phyloP scores from a whole-genome alignment of 73 alveolate genomes.

The Tetrahymena thermophila region DNA sequence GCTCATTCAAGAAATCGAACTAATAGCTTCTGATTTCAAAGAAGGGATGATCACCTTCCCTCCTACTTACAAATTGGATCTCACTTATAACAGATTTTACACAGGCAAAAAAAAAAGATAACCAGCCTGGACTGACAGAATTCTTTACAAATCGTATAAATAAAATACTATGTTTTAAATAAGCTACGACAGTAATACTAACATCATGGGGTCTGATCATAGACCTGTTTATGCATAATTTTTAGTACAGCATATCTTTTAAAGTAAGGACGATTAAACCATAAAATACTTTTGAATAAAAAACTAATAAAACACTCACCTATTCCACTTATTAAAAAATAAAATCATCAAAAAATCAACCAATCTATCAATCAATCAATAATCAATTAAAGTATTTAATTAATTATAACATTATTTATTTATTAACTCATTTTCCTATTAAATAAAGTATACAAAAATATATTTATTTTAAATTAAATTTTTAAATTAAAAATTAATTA shows the following conservation, averaged over 20 bases:
- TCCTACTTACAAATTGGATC: slow-evolving; percentile 75
- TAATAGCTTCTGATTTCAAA: slow-evolving; percentile 45
- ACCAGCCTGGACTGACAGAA: slow-evolving; percentile 90
- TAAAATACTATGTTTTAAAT: slow-evolving; percentile 22
- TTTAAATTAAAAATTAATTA: no score
- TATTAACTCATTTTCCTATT: no score
- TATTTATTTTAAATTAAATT: no score
- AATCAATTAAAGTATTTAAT: no score
- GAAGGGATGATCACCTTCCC: slow-evolving; percentile 79
- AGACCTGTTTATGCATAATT: slow-evolving; percentile 62
- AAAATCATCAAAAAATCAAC: no score
- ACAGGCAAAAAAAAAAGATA: slow-evolving; percentile 36
- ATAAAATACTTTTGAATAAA: background rate
- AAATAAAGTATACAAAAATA: no score
- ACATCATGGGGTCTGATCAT: slow-evolving; percentile 41
- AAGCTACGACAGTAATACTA: slow-evolving; percentile 44
- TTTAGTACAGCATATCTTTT: background rate
- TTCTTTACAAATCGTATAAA: slow-evolving; percentile 49
- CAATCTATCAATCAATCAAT: no score
- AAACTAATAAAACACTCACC: background rate
- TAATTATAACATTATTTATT: no score
- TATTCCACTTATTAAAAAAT: no score
- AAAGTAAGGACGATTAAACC: background rate
- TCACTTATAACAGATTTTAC: slow-evolving; percentile 52
- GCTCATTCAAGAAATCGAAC: background rate